Conservation (phyloP, 306 rosid genomes). For the Quercus mongolica region DNA sequence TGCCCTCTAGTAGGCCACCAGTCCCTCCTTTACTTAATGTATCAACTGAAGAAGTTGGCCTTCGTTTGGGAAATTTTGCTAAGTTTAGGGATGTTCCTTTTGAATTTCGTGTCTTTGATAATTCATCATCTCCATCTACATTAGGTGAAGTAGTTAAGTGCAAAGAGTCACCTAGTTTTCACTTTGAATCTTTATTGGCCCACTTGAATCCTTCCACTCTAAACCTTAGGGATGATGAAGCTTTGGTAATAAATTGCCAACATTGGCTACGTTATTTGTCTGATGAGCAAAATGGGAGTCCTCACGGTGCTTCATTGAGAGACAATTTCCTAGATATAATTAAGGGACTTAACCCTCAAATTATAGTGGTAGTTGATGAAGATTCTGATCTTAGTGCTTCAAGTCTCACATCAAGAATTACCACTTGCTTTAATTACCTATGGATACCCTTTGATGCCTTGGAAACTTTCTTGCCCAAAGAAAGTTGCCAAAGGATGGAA, state of each 20-base stretch:
- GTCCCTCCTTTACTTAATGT: constrained; percentile 81
- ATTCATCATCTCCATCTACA: constrained; percentile 8
- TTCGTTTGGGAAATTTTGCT: constrained; percentile 71
- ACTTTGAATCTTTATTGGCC: constrained; percentile 44
- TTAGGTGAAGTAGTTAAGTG: neutral
- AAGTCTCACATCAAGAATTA: constrained; percentile 65
- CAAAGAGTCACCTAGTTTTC: constrained; percentile 30
- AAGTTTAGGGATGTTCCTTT: constrained; percentile 68
- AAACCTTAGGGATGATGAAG: constrained; percentile 70
- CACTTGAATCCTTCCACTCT: constrained; percentile 55
- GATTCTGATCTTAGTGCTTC: constrained; percentile 62
- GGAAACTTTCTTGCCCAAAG: constrained; percentile 85
- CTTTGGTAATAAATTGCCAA: constrained; percentile 82
- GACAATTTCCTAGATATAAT: constrained; percentile 52
- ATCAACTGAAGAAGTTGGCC: constrained; percentile 70
- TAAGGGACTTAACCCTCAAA: constrained; percentile 63
- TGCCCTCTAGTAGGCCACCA: constrained; percentile 63
- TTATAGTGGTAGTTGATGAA: constrained; percentile 74
- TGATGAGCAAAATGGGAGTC: constrained; percentile 35
- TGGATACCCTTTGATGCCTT: constrained; percentile 97
- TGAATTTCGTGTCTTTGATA: constrained; percentile 57
- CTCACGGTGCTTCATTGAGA: constrained; percentile 34
- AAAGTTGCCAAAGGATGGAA: constrained; percentile 73
- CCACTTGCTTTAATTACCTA: constrained; percentile 72
- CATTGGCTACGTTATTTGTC: constrained; percentile 70